Percentiles rank a stretch among this genome's conserved stretches.
These are phyloP conservation scores for Salisapilia sapeloensis DNA, from an alignment of 352 stramenopile genomes.

Conservation along the genomic window DNA sequence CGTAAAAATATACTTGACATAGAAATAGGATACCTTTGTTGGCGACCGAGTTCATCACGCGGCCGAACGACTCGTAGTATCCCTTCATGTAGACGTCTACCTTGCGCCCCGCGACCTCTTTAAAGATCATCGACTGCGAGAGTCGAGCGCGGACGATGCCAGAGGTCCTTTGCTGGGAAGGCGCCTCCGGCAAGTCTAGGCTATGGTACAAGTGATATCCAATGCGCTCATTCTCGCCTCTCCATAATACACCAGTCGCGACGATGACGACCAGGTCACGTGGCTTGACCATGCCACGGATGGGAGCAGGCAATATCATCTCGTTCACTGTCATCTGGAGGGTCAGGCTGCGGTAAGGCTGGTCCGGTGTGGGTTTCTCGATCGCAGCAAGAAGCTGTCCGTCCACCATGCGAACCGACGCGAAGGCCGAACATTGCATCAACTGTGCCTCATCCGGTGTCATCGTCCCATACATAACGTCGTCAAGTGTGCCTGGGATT, in stretches of 20 bases:
- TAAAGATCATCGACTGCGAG: slow-evolving; percentile 20
- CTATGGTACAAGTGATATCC: slow-evolving; percentile 54
- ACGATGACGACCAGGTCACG: not conserved
- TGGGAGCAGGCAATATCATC: not conserved
- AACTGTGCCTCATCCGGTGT: slow-evolving; percentile 12
- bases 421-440: slow-evolving; percentile 12
- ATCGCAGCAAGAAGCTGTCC: slow-evolving; percentile 16
- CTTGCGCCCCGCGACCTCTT: slow-evolving; percentile 6
- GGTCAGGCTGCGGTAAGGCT: slow-evolving; percentile 23
- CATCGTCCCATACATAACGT: slow-evolving; percentile 15
- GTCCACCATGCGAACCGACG: slow-evolving; percentile 14
- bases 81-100: slow-evolving; percentile 22
- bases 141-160: slow-evolving; percentile 15
- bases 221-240: slow-evolving; percentile 13
- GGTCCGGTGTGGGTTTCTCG: slow-evolving; percentile 7
- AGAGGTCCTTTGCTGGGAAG: too few relatives aligned
- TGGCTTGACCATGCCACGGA: not conserved
- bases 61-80: slow-evolving; percentile 19
- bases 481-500: slow-evolving; percentile 17
- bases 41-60: slow-evolving; percentile 14
- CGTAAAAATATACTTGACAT: too few relatives aligned
- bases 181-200: slow-evolving; percentile 14
- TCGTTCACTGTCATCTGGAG: slow-evolving; percentile 25
- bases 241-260: slow-evolving; percentile 4
- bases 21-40: too few relatives aligned